Base-by-base conservation (phyloP, 257 asterid species). In the Solanum raphanifolium region DNA sequence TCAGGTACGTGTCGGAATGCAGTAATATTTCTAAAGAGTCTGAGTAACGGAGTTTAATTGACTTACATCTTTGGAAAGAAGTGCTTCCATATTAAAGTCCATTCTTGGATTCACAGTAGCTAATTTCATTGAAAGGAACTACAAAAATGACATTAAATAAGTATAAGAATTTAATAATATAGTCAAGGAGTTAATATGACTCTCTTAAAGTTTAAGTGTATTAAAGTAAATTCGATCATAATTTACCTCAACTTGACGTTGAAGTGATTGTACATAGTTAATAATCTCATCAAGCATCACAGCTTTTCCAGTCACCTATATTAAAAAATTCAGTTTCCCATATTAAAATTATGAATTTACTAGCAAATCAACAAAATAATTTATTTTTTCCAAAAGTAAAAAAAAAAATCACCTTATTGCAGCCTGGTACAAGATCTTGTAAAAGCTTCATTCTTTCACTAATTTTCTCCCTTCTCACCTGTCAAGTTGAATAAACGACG, bases 211-310 rank as follows among this genome's bases (percentile, higher is more conserved):
- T 69, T 69, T 29, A 29, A 31, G n/a, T 69, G 12, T 69, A 10
- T 29, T 29, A 68, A 6, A 6, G 5, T 1, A 68, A 68, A 29
- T 68, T 68, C 11, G 3, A 27, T 13, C 23, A 69, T 15, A 69
- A 9, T 72, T 74, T 88, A 96, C 98, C 98, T 95, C 98, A 69
- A 96, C 99, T 92, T 96, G 99, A 6, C 96, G 90, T 87, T 96
- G 98, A 25, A 95, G 92, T 48, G 98, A 95, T 90, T 96, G 99
- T 60, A 94, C 98, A 68, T 95, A 96, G 83, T 96, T 95, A 83
- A 96, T 96, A 86, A 95, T 96, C 94, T 95, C 98, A 91, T 96
- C 99, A 74, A 96, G 96, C 99, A 96, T 95, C n/a, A 96, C 98
- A 88, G 99, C 98, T 94, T 96, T 96, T 35, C 99, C 99, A 75